These are phyloP conservation scores for Panaeolus papilionaceus DNA, from an alignment of 768 basidiomycete species.

Conservation along the genomic window DNA sequence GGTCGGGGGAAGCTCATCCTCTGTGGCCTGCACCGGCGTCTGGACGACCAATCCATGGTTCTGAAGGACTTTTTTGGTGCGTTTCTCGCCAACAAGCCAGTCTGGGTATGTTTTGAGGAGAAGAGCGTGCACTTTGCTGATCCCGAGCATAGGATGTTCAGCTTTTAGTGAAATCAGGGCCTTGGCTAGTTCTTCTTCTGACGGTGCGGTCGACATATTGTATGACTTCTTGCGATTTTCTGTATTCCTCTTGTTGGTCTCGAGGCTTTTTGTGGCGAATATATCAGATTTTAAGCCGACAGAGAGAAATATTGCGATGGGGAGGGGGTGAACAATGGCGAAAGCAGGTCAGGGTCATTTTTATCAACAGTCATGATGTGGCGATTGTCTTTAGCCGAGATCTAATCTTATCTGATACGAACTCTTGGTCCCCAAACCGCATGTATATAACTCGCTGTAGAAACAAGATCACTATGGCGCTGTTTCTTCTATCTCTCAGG, in stretches of 20 bases:
- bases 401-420: constrained; percentile 6
- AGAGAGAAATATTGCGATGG: neutral
- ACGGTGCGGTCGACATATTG: constrained; percentile 44
- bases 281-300: no score
- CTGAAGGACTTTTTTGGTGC: constrained; percentile 75
- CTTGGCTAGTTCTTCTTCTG: constrained; percentile 66
- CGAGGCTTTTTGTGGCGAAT: neutral
- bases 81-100: constrained; percentile 87
- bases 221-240: neutral
- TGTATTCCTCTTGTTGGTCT: neutral
- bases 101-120: constrained; percentile 63
- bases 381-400: neutral
- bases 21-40: constrained; percentile 16
- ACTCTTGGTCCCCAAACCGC: no score
- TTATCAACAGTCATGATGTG: constrained; percentile 1
- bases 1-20: neutral
- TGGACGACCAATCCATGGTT: constrained; percentile 53
- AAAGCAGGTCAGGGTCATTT: neutral
- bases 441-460: no score
- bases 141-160: constrained; percentile 68
- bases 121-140: constrained; percentile 71
- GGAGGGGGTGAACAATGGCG: neutral
- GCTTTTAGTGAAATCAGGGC: constrained; percentile 61
- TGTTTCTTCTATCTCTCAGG: no score
- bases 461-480: no score